Evolutionary conservation across 768 basidiomycete species (phyloP).

Genomic region (Trametes cingulata): DNA sequence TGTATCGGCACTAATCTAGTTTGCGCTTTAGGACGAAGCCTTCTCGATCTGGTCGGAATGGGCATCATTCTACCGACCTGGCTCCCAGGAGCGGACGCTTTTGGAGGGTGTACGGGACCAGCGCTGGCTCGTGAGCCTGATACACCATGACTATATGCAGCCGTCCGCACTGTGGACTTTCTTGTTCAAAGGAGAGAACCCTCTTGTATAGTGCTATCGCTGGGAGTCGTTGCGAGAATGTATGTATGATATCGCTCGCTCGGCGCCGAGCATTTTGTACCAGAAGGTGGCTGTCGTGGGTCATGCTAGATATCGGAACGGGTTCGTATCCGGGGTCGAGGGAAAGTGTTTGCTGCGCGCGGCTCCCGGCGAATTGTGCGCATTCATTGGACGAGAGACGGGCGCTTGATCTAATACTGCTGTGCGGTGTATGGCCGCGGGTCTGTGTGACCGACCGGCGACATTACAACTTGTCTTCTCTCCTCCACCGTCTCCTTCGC

Average conservation of each 20-base stretch:
- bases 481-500: constrained; percentile 4
- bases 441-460: constrained; percentile 13
- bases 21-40: constrained; percentile 75
- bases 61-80: constrained; percentile 83
- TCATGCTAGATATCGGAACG: no score
- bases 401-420: background rate
- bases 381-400: background rate
- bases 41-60: constrained; percentile 96
- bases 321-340: no score
- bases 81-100: constrained; percentile 68
- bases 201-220: constrained; percentile 5
- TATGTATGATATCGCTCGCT: background rate
- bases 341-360: no score
- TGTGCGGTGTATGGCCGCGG: constrained; percentile 4
- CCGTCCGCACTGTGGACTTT: constrained; percentile 82
- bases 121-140: constrained; percentile 88
- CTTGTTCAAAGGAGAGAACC: constrained; percentile 47
- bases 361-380: no score
- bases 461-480: constrained; percentile 2
- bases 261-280: no score
- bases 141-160: constrained; percentile 92
- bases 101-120: constrained; percentile 69
- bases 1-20: background rate
- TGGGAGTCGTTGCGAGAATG: background rate
- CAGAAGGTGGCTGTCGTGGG: no score